Evolutionary conservation across 202 grass and related monocot genomes (phyloP), one percentile per base, ranked within the genome.

Genomic region (Musa balbisiana): DNA sequence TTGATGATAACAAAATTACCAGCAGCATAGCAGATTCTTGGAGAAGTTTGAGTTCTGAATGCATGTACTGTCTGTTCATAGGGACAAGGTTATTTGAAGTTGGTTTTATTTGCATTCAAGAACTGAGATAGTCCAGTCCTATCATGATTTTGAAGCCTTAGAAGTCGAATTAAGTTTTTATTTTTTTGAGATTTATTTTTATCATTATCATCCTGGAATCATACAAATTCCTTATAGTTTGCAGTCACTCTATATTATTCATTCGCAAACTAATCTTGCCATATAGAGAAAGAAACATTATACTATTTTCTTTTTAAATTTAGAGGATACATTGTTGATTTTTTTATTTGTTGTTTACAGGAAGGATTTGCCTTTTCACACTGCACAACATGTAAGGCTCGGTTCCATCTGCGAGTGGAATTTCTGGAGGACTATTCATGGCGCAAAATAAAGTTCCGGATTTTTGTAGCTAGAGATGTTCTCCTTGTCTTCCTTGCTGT

Each of bases 341-440:
- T 86, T 10, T 67, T 64, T 73, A 75, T 11, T 20, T 76, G 8
- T 25, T 65, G 19, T 77, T 53, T 84, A 9, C 80, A 89, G 90
- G 90, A 92, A 89, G 90, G 90, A 68, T 87, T 87, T 83, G 87
- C 87, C 17, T 92, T 92, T 75, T 89, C 90, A 67, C 87, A 92
- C 75, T 92, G 90, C 76, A 89, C 90, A 75, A 92, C 90, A 67
- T 92, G 90, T 78, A 92, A 92, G 83, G 90, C 87, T 71, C 90
- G 82, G 33, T 92, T 92, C 77, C 90, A 92, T 85, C 83, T 92
- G 54, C 81, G 83, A 71, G 87, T 89, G 43, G 87, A 92, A 79
- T 80, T 81, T 60, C 87, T 82, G 80, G 87, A 89, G 72, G 90
- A 92, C 58, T 85, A 89, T 23, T 87, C 90, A 51, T 89, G 90